Conservation (phyloP, 1,284 basidiomycete species). For the Sanghuangporus sanghuang region DNA sequence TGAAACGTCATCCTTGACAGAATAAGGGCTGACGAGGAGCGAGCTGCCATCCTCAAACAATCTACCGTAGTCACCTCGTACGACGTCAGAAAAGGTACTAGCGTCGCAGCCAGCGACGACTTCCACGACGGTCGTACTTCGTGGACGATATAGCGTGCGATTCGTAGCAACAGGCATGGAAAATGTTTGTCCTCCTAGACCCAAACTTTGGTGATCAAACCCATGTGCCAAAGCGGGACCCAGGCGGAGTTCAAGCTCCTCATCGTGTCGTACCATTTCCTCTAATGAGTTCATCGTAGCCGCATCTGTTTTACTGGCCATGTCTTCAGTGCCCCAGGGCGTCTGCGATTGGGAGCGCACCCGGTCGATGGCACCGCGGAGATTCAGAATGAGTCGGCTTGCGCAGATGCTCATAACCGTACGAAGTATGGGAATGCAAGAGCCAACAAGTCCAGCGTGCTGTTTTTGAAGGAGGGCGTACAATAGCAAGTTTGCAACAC, state of each 20-base stretch:
- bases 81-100: background rate
- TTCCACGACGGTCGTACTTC: background rate
- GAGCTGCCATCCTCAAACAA: background rate
- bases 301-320: background rate
- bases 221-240: background rate
- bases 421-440: constrained; percentile 1
- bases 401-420: constrained; percentile 13
- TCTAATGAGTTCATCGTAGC: background rate
- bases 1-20: background rate
- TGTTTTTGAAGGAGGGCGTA: constrained; percentile 1
- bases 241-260: background rate
- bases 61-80: background rate
- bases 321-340: background rate
- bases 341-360: background rate
- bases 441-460: constrained; percentile 4
- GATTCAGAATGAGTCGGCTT: constrained; percentile 13
- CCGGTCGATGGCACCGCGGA: constrained; percentile 9
- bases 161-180: background rate
- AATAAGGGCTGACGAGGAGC: background rate
- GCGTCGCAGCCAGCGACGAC: background rate
- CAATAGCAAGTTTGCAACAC: constrained; percentile 10
- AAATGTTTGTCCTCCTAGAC: too few species aligned
- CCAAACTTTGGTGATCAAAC: background rate
- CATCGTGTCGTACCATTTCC: background rate
- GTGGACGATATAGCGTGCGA: background rate